Evolutionary conservation across 257 asterid genomes (phyloP).

Genomic region (Cordia subcordata): DNA sequence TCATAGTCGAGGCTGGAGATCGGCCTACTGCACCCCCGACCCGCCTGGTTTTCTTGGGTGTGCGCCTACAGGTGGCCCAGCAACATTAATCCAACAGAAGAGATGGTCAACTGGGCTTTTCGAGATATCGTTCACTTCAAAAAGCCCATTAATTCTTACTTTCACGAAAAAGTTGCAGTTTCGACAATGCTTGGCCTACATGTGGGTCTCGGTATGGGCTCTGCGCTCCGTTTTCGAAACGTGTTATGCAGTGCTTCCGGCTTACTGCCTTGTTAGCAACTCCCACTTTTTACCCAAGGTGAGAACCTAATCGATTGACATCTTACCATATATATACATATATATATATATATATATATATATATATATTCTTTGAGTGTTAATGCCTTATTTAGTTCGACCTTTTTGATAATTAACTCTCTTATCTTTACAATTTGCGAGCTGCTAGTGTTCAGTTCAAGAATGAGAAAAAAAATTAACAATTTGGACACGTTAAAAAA

Average conservation of each 20-base stretch:
- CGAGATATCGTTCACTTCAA: conserved; percentile 15
- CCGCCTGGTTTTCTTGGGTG: conserved; percentile 35
- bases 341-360: too few relatives aligned
- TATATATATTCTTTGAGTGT: neutral
- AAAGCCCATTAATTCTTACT: conserved; percentile 17
- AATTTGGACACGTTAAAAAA: too few relatives aligned
- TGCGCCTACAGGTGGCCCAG: conserved; percentile 29
- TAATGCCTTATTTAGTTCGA: neutral
- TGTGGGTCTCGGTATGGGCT: conserved; percentile 16
- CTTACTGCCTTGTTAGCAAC: conserved; percentile 29
- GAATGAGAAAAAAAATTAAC: too few relatives aligned
- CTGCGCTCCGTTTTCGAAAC: conserved; percentile 30
- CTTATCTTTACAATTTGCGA: too few relatives aligned
- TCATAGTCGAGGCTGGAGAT: conserved; percentile 29
- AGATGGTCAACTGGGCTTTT: conserved; percentile 39
- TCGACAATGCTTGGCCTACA: conserved; percentile 28
- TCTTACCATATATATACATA: too few relatives aligned
- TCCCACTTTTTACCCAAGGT: conserved; percentile 30
- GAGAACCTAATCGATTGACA: too few relatives aligned
- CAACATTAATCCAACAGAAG: conserved; percentile 24
- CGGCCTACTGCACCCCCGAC: conserved; percentile 20
- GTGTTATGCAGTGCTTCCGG: conserved; percentile 30
- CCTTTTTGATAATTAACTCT: too few relatives aligned
- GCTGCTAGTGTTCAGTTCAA: too few relatives aligned
- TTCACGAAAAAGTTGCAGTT: conserved; percentile 14